Evolutionary conservation across 148 eudicot species (phyloP), one percentile per base, ranked within the genome.

Genomic region (Euryodendron excelsum): DNA sequence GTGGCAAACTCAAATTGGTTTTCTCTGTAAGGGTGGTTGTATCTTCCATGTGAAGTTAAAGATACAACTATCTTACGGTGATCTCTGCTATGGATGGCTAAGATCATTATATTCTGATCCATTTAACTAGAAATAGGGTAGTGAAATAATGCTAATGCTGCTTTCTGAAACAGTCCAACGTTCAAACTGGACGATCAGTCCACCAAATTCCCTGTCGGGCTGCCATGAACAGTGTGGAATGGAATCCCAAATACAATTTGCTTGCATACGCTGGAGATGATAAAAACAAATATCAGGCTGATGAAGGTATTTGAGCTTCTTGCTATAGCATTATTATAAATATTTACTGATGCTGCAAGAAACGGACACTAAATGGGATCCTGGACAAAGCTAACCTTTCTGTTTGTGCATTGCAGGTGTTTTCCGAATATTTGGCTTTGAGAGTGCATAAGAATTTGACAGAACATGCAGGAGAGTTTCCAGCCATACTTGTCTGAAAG

Each of bases 261-360:
- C 96, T 95, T 81, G 99, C 97, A 37, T 95, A 93, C 77, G 99
- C 99, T 73, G 99, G 99, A 72, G 99, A 95, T 81, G 99, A 95
- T 78, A 95, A 95, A 82, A 93, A 93, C 84, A 95, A 95, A 86
- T 93, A 93, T 83, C 97, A 90, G 85, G 87, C 93, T 69, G 99
- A 95, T 87, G 99, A 95, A 89, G 99, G 97, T 91, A 76, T 39
- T 36, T 27, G 36, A 12, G 68, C 48, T 56, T 34, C 44, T 37
- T 39, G 21, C 23, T 41, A 71, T 59, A 41, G 20, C 37, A 17
- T 4, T 18, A n/a, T 62, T 58, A 7, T 0, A 4, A 50, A 36
- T 28, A 2, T 67, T 33, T 60, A 6, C 33, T 36, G 23, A 41
- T 69, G 50, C 18, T 41, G 45, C 17, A 53, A 20, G 45, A 55